Evolutionary conservation across 23 red algal genomes (phyloP), one percentile per base, ranked within the genome.

Genomic region (Gracilaria caudata): DNA sequence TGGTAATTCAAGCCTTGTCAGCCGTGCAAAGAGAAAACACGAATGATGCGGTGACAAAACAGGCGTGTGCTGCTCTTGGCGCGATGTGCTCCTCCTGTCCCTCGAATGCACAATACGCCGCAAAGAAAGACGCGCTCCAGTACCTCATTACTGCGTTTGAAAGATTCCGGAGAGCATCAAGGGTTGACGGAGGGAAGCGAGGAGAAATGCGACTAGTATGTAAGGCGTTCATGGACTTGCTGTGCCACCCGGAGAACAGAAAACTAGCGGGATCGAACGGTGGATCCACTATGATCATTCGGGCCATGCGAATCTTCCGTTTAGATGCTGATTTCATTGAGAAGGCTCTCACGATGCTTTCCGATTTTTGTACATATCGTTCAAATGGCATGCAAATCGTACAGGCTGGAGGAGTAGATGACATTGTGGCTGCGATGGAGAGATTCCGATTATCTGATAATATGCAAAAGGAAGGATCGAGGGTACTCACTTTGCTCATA

Each of bases 151-250:
- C 79, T 3, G 73, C 81, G n/a, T 93, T 93, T 68, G 90, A 93
- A 55, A 56, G 70, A 23, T 86, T 93, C 45, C 90, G 90, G 37
- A 38, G 64, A 29, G 57, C 51, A 25, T 91, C 87, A 10, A 51
- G 78, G 32, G 78, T 74, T 26, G 87, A 91, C 64, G 87, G 87
- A n/a, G 87, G 87, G 17, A 81, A 82, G 45, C 51, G 87, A 29
- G 78, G 87, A 19, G 87, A 91, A 37, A 91, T 91, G 87, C 75
- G 78, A 46, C 74, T 91, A 12, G 87, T 91, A 33, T 91, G 87
- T 24, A 91, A 81, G 61, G 87, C 87, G 30, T 91, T 91, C 79
- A 91, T 91, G 56, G 78, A 91, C 35, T 73, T 91, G 74, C 21
- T 91, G 23, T 91, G 87, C 47, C 60, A 91, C 45, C 45, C 76